These are phyloP conservation scores for Wickerhamomyces ciferrii DNA, from an alignment of 805 yeast species.

Conservation along the genomic window DNA sequence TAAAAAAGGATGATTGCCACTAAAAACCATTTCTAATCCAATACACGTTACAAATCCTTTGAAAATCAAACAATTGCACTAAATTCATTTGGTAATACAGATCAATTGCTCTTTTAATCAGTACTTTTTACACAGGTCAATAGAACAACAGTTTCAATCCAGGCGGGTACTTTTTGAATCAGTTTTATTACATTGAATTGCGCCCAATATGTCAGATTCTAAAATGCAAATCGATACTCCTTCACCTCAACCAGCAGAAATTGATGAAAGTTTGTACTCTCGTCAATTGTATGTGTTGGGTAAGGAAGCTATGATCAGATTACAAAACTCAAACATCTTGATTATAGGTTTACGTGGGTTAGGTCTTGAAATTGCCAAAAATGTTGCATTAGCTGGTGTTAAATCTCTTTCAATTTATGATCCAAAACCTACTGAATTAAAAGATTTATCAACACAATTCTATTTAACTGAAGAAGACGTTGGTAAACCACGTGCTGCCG, in stretches of 20 bases:
- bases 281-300: slow-evolving; percentile 96
- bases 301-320: slow-evolving; percentile 95
- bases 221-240: slow-evolving; percentile 40
- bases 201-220: slow-evolving; percentile 22
- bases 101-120: not conserved
- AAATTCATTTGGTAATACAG: not conserved
- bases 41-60: too few relatives aligned
- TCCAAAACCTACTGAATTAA: slow-evolving; percentile 58
- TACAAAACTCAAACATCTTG: slow-evolving; percentile 92
- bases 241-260: slow-evolving; percentile 32
- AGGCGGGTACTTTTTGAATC: not conserved
- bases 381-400: slow-evolving; percentile 95
- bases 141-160: not conserved
- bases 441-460: slow-evolving; percentile 86
- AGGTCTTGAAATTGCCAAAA: slow-evolving; percentile 95
- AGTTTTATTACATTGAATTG: too few relatives aligned
- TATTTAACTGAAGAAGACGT: slow-evolving; percentile 67
- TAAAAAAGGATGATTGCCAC: not conserved
- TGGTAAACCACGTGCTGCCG: slow-evolving; percentile 73
- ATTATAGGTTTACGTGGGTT: slow-evolving; percentile 87
- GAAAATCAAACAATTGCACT: not conserved
- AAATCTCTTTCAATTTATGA: slow-evolving; percentile 85
- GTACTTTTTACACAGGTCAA: too few relatives aligned
- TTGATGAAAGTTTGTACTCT: slow-evolving; percentile 93
- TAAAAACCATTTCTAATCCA: not conserved